Conservation (phyloP, 2,329 filamentous ascomycete species). For the Chalara sp. region DNA sequence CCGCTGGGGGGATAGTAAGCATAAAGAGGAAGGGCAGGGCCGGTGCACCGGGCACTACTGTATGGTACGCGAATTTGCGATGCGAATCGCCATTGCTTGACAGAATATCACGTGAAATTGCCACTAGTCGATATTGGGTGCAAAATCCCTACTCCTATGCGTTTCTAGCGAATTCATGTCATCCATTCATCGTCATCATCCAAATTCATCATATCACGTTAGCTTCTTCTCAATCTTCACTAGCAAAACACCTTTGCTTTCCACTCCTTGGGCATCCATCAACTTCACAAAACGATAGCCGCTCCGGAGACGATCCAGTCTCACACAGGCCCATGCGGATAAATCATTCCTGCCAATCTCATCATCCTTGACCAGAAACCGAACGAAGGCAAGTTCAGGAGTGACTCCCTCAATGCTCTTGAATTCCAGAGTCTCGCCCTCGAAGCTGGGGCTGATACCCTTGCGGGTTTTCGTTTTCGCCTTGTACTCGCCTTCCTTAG, state of each 20-base stretch:
- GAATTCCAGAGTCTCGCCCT: slow-evolving; percentile 44
- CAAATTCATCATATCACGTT: no score
- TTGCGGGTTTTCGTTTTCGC: slow-evolving; percentile 42
- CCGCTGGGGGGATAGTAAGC: no score
- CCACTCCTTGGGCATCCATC: slow-evolving; percentile 58
- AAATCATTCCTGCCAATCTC: slow-evolving; percentile 72
- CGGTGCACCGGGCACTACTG: no score
- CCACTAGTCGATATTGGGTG: no score
- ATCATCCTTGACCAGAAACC: slow-evolving; percentile 81
- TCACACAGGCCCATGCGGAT: slow-evolving; percentile 82
- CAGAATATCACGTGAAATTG: no score
- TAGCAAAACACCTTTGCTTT: slow-evolving; percentile 63
- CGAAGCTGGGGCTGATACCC: slow-evolving; percentile 61
- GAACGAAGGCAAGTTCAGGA: no score
- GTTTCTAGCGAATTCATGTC: no score
- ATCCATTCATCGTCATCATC: no score
- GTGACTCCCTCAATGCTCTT: slow-evolving; percentile 44
- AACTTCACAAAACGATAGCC: slow-evolving; percentile 77
- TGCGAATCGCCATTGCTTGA: no score
- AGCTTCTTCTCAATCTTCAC: slow-evolving; percentile 61
- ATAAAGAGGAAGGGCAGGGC: no score
- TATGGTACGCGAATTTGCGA: no score
- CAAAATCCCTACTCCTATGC: no score
- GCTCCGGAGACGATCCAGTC: slow-evolving; percentile 69
- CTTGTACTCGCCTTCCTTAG: slow-evolving; percentile 53